Base-by-base conservation (phyloP, 2,329 filamentous ascomycete genomes). In the Berkeleyomyces basicola region DNA sequence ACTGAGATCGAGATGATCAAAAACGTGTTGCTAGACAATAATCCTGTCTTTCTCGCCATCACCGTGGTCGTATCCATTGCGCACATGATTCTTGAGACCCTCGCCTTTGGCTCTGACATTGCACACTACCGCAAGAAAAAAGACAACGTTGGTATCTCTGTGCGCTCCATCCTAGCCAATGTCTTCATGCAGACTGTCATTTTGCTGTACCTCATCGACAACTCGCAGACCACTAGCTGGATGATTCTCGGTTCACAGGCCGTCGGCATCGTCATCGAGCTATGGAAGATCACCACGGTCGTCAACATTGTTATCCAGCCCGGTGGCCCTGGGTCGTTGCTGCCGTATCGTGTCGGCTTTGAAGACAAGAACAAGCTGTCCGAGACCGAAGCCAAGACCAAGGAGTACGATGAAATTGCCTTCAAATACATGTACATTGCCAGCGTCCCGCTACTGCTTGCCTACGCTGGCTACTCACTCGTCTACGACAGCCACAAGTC, bases 121-220 rank as follows among this genome's bases (percentile, higher is more conserved):
- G 84, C 90, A 58, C 93, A 99, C 75, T 99, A 93, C 83, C 89
- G 91, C 71, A 96, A 97, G 79, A 99, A 99, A 86, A 99, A 99
- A 79, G 95, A 97, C 76, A 93, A 96, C 64, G 88, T 99, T 37
- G 93, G 93, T 66, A 95, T 96, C 55, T 96, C 91, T 0, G 87
- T 99, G 65, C 90, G 93, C 63, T 95, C 92, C 40, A 99, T 99
- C 70, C 78, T 99, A 63, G 90, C 89, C 72, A 99, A 97, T 70
- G 91, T 97, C 66, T 91, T 97, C 73, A 99, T 99, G 93, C 93
- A 99, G 74, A 74, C 81, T 5, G 81, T 97, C 70, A 96, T 99
- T 74, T 95, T 99, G 81, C 80, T 99, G 55, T 99, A 99, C 74
- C 82, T 99, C 39, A 77, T 99, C 69, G 93, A 99, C 76, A 97